Evolutionary conservation across 768 basidiomycete genomes (phyloP).

Genomic region (Trametes cubensis): DNA sequence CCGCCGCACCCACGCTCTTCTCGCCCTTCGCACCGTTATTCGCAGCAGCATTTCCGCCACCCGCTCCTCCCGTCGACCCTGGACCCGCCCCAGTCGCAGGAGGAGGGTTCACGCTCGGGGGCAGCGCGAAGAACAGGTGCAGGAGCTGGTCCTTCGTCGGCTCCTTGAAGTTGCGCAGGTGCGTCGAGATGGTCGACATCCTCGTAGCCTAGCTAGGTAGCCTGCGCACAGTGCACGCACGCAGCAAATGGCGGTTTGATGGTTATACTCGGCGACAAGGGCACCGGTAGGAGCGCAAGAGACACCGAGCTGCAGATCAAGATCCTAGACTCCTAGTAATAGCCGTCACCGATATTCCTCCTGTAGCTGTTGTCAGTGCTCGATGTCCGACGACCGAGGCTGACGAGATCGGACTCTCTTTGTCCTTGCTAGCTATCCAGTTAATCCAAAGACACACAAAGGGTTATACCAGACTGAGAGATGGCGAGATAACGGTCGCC

Average conservation of each 20-base stretch:
- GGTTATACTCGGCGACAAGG: no score
- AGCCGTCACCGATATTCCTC: no score
- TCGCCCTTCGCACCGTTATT: slow-evolving; percentile 16
- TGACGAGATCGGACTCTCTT: background rate
- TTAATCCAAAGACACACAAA: background rate
- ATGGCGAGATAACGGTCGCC: background rate
- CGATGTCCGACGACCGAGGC: background rate
- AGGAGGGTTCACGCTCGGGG: slow-evolving; percentile 39
- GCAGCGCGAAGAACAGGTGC: slow-evolving; percentile 86
- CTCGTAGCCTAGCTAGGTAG: background rate
- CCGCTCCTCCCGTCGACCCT: slow-evolving; percentile 2
- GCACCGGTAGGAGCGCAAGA: no score
- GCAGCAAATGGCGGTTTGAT: no score
- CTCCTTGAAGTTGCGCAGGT: slow-evolving; percentile 90
- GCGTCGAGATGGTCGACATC: slow-evolving; percentile 85
- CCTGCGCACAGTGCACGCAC: no score
- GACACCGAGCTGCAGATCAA: no score
- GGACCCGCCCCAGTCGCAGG: slow-evolving; percentile 13
- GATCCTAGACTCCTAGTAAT: no score
- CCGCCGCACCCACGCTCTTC: slow-evolving; percentile 29
- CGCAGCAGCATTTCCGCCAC: background rate
- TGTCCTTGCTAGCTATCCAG: background rate
- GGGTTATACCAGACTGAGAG: background rate
- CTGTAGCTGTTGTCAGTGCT: background rate
- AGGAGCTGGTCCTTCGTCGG: slow-evolving; percentile 86